phyloP scores from a whole-genome alignment of 352 stramenopile species.

The Globisporangium middletonii region DNA sequence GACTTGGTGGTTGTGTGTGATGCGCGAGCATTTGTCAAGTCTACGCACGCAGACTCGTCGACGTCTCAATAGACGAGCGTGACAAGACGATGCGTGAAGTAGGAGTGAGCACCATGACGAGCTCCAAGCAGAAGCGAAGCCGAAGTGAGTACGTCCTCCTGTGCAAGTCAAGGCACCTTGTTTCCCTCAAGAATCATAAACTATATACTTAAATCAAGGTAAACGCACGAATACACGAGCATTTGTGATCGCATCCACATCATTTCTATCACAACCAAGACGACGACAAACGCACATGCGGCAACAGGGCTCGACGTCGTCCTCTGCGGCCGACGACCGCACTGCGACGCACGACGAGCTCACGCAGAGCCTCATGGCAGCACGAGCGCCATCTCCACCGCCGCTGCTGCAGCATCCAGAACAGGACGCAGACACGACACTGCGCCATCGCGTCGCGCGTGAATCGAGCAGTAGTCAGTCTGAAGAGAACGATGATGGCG shows the following conservation, averaged over 20 bases:
- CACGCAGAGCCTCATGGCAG: slow-evolving; percentile 14
- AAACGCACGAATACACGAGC: too few species aligned
- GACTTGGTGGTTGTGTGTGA: too few species aligned
- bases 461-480: not conserved
- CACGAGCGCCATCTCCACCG: not conserved
- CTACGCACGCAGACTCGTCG: too few species aligned
- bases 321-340: not conserved
- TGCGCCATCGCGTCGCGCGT: not conserved
- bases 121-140: too few species aligned
- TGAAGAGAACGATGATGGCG: not conserved
- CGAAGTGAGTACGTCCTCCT: too few species aligned
- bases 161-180: too few species aligned
- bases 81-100: too few species aligned
- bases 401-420: not conserved
- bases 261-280: not conserved
- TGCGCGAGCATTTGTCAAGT: too few species aligned
- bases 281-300: slow-evolving; percentile 1
- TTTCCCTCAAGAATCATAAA: too few species aligned
- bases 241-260: not conserved
- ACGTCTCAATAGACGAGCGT: too few species aligned
- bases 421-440: not conserved
- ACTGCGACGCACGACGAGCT: slow-evolving; percentile 2
- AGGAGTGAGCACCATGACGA: too few species aligned
- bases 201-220: too few species aligned
- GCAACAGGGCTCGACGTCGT: not conserved